Percentiles rank a stretch among this genome's conserved stretches.
phyloP scores from a whole-genome alignment of 2,329 filamentous ascomycete species.

The Fusarium goolgardi region DNA sequence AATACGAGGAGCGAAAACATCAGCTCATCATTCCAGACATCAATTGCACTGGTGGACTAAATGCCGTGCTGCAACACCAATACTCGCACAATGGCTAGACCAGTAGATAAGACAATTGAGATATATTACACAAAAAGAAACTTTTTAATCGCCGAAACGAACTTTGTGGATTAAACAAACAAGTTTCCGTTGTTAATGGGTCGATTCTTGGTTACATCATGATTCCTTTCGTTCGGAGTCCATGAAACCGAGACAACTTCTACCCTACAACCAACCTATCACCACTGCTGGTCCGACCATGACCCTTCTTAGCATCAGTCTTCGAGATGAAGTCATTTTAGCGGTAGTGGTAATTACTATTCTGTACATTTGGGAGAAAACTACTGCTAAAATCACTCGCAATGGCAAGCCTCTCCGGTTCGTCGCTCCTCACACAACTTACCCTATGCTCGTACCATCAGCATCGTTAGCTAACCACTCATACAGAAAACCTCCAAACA shows the following conservation, averaged over 20 bases:
- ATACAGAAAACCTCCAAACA: constrained; percentile 60
- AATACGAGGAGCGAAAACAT: constrained; percentile 22
- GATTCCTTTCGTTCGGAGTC: neutral
- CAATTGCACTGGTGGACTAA: neutral
- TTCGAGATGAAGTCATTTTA: constrained; percentile 3
- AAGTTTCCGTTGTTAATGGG: neutral
- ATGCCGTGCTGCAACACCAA: neutral
- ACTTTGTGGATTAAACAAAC: neutral
- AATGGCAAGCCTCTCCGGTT: constrained; percentile 39
- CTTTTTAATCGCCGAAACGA: neutral
- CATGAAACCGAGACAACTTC: constrained; percentile 21
- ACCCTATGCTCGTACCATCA: neutral
- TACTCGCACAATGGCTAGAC: neutral
- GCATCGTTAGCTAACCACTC: neutral
- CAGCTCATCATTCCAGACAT: neutral
- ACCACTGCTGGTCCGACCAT: constrained; percentile 8
- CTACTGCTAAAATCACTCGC: constrained; percentile 28
- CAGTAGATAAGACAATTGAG: neutral
- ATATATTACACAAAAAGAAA: neutral
- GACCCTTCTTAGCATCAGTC: constrained; percentile 29
- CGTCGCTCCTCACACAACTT: constrained; percentile 2
- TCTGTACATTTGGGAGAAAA: constrained; percentile 14
- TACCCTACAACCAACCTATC: constrained; percentile 10
- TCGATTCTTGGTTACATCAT: constrained; percentile 31
- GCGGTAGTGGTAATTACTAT: neutral